Evolutionary conservation across 306 rosid genomes (phyloP).

Genomic region (Leucaena leucocephala): DNA sequence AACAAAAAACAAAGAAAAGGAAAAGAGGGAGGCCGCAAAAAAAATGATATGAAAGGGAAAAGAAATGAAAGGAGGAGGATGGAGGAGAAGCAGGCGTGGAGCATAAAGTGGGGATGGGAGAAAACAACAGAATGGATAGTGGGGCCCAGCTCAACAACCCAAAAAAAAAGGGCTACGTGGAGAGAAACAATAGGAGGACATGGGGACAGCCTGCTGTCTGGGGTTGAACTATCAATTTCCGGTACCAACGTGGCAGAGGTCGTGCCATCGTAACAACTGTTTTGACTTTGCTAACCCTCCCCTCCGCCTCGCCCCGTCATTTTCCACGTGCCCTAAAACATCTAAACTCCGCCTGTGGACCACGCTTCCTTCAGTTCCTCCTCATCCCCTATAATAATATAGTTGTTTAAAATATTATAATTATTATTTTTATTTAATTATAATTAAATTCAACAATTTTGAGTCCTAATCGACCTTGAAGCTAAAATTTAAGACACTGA

Average conservation of each 20-base stretch:
- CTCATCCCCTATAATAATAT: no score
- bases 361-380: no score
- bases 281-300: conserved; percentile 22
- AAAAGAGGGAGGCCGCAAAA: not conserved
- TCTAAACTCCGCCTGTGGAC: not conserved
- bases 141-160: conserved; percentile 32
- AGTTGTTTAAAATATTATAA: no score
- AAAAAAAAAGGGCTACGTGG: conserved; percentile 32
- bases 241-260: conserved; percentile 43
- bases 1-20: not conserved
- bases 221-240: conserved; percentile 39
- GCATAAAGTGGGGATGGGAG: not conserved
- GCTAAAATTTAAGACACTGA: no score
- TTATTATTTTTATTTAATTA: no score
- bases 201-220: conserved; percentile 32
- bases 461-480: no score
- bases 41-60: not conserved
- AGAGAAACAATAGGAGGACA: not conserved
- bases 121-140: not conserved
- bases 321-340: conserved; percentile 56
- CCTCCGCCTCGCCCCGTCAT: conserved; percentile 20
- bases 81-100: not conserved
- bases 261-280: conserved; percentile 45
- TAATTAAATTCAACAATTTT: no score
- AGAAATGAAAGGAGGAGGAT: not conserved